Evolutionary conservation across 345 rosid species (phyloP).

Genomic region (Cardamine resedifolia): DNA sequence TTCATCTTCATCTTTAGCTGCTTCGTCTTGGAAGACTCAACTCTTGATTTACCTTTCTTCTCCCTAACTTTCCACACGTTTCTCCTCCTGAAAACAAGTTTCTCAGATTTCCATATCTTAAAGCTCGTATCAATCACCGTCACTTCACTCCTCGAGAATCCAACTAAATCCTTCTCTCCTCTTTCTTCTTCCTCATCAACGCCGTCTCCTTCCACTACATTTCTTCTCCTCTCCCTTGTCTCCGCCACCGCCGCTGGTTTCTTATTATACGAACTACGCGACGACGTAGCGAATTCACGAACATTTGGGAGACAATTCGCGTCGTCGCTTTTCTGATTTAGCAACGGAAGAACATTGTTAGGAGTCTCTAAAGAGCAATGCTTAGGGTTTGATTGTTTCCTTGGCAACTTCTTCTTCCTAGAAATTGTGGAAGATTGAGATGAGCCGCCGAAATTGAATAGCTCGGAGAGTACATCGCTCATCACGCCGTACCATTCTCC

Average conservation of each 20-base stretch:
- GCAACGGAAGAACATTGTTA: neutral
- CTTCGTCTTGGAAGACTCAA: conserved; percentile 43
- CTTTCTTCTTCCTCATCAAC: conserved; percentile 39
- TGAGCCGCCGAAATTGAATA: conserved; percentile 57
- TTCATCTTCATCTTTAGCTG: conserved; percentile 32
- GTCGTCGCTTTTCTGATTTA: conserved; percentile 15
- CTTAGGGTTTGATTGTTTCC: conserved; percentile 87
- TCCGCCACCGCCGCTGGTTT: conserved; percentile 20
- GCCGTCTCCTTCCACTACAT: conserved; percentile 31
- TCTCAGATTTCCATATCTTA: conserved; percentile 79
- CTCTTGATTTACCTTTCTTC: conserved; percentile 65
- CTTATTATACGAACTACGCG: conserved; percentile 38
- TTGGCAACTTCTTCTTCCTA: conserved; percentile 50
- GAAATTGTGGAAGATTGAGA: conserved; percentile 29
- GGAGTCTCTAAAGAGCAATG: conserved; percentile 44
- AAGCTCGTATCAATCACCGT: conserved; percentile 90
- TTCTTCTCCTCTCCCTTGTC: conserved; percentile 31
- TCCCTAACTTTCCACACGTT: conserved; percentile 87
- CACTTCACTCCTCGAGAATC: conserved; percentile 91
- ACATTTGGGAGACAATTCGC: conserved; percentile 16
- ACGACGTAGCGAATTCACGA: conserved; percentile 35
- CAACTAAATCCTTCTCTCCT: conserved; percentile 58
- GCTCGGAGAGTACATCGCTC: conserved; percentile 76
- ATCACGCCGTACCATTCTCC: conserved; percentile 62
- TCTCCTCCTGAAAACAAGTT: conserved; percentile 68